Evolutionary conservation across 2,329 filamentous ascomycete genomes (phyloP).

Genomic region (Xylaria sp.): DNA sequence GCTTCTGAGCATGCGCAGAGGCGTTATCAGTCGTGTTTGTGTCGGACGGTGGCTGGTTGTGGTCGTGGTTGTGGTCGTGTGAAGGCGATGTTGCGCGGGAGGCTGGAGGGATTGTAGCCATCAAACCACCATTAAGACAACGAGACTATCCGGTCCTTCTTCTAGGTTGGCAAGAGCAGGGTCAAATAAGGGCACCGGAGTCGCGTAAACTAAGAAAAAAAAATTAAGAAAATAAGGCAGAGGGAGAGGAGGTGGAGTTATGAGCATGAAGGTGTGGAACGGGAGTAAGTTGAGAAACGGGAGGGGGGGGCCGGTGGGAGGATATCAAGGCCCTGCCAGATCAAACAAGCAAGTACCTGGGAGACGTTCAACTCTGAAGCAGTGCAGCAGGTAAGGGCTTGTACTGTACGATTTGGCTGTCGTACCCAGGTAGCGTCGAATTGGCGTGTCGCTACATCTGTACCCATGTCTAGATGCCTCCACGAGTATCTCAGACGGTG

Average conservation of each 20-base stretch:
- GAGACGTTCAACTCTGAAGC: conserved; percentile 1
- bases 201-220: conserved; percentile 13
- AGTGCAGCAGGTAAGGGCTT: conserved; percentile 3
- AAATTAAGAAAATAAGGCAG: conserved; percentile 13
- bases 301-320: conserved; percentile 26
- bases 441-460: background rate
- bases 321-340: conserved; percentile 12
- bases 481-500: background rate
- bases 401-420: background rate
- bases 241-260: conserved; percentile 14
- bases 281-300: conserved; percentile 26
- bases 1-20: conserved; percentile 9
- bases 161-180: conserved; percentile 15
- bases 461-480: background rate
- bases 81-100: conserved; percentile 19
- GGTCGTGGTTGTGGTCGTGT: conserved; percentile 29
- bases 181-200: conserved; percentile 21
- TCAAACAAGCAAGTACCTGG: conserved; percentile 6
- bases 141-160: conserved; percentile 14
- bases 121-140: conserved; percentile 25
- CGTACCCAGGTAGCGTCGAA: background rate
- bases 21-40: conserved; percentile 19
- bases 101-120: conserved; percentile 27
- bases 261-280: conserved; percentile 24
- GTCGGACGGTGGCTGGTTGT: conserved; percentile 24